Evolutionary conservation across 2,329 filamentous ascomycete species (phyloP), one percentile per base, ranked within the genome.

Genomic region (Paecilomyces formosus): DNA sequence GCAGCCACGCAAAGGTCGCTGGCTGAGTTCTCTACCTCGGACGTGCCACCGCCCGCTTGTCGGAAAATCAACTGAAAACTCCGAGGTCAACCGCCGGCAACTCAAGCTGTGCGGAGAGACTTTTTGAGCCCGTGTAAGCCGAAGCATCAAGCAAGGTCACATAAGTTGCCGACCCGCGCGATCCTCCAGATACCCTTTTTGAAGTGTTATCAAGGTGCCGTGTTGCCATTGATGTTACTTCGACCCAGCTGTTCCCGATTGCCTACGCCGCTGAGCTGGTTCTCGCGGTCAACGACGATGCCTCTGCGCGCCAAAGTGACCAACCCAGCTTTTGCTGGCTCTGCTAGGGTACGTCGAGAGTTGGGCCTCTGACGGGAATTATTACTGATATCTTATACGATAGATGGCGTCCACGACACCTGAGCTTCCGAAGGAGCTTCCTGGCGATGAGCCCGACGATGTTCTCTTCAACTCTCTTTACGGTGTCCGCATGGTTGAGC

Each of bases 391-490:
- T 15, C 30, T 30, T 3, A 31, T 31, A 31, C 11, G 59, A 24
- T 64, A 81, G 78, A 79, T 81, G 76, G 74, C 75, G 76, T 74
- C 75, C 45, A 74, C 74, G 5, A 58, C 64, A 18, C 55, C 70
- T 24, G 66, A 72, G 33, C 64, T 70, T 45, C 71, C 74, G 65
- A 84, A 81, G 69, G 82, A 88, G 66, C 79, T 83, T 56, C 80
- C 82, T 24, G 83, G 78, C 59, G 91, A 97, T 75, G 87, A 92
- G 56, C 81, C 87, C 62, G 87, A 96, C 72, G 94, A 99, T 84
- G 94, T 99, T 65, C 81, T 96, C 61, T 99, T 99, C 82, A 86
- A 86, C 75, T 91, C 86, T 71, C 82, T 88, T 67, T 96, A 94
- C 76, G 94, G 94, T 63, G 84, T 97, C 55, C 90, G 94, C 62